Evolutionary conservation across 768 basidiomycete genomes (phyloP).

Genomic region (Termitomyces sp.): DNA sequence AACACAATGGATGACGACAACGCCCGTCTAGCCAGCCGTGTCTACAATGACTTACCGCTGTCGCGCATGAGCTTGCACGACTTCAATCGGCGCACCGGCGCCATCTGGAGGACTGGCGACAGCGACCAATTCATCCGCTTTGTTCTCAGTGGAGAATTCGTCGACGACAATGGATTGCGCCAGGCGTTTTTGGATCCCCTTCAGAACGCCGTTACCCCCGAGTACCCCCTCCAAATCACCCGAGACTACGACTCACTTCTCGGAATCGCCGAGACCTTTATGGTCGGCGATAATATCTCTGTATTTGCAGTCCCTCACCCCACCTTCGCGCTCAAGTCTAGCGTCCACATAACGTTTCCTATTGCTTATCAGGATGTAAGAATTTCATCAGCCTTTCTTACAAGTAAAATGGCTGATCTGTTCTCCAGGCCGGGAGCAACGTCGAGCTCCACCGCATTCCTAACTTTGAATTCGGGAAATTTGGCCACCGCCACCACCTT

Average conservation of each 20-base stretch:
- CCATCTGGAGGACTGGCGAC: neutral
- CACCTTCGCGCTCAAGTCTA: neutral
- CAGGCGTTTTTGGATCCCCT: neutral
- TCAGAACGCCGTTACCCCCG: neutral
- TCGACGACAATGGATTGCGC: neutral
- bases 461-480: slow-evolving; percentile 22
- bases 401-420: neutral
- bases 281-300: slow-evolving; percentile 1
- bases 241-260: slow-evolving; percentile 18
- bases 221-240: neutral
- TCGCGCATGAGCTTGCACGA: neutral
- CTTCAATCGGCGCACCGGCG: neutral
- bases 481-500: slow-evolving; percentile 12
- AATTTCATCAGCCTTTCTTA: fast-evolving
- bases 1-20: neutral
- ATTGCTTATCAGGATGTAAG: neutral
- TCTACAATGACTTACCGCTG: neutral
- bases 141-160: neutral
- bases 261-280: slow-evolving; percentile 9
- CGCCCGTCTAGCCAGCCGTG: neutral
- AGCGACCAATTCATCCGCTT: neutral
- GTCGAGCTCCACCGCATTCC: slow-evolving; percentile 18
- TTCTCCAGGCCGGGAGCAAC: fast-evolving
- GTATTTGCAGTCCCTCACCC: neutral
- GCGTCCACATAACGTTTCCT: neutral